Conservation (phyloP, 371 early-diverging fungal genomes). For the Apophysomyces variabilis region DNA sequence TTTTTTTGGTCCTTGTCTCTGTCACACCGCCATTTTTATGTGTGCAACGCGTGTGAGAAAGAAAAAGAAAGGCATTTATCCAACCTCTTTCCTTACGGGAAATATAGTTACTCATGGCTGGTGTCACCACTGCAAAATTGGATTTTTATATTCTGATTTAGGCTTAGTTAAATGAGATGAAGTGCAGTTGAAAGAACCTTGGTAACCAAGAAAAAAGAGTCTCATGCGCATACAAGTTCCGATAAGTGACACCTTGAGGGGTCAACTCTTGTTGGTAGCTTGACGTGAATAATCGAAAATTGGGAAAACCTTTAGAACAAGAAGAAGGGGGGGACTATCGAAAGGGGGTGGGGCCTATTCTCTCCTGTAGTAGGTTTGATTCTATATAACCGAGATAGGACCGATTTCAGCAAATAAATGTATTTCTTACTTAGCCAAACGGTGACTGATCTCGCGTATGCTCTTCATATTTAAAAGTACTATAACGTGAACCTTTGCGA, state of each 20-base stretch:
- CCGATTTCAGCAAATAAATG: too few relatives aligned
- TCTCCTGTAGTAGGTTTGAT: neutral
- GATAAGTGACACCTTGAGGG: neutral
- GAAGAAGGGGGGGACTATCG: neutral
- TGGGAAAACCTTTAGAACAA: neutral
- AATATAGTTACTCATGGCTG: neutral
- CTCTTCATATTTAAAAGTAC: too few relatives aligned
- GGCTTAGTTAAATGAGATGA: neutral
- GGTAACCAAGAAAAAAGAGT: neutral
- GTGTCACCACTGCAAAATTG: neutral
- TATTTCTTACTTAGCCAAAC: too few relatives aligned
- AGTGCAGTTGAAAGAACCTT: neutral
- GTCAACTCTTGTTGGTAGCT: neutral
- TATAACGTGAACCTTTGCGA: neutral
- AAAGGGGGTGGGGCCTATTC: neutral
- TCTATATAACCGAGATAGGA: too few relatives aligned
- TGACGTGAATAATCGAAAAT: constrained; percentile 1
- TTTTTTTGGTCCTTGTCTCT: too few relatives aligned
- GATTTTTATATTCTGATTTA: neutral
- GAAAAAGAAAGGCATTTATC: neutral
- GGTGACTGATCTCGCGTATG: too few relatives aligned
- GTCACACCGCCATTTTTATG: neutral
- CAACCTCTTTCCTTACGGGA: neutral
- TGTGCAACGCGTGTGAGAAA: neutral
- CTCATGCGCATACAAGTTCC: constrained; percentile 1